phyloP scores from a whole-genome alignment of 768 basidiomycete genomes.

The Hygrocybe punicea region DNA sequence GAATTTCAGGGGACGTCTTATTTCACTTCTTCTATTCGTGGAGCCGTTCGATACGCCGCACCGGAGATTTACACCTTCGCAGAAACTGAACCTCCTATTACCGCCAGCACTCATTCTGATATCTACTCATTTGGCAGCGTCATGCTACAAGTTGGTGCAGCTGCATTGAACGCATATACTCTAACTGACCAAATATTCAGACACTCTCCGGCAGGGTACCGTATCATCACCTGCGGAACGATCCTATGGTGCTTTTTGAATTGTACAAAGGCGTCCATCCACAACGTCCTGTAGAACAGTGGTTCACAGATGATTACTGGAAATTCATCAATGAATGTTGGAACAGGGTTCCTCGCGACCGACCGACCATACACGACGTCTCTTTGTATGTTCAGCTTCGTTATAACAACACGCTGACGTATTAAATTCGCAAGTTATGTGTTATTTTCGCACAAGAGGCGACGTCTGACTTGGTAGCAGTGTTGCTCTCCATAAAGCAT shows the following conservation, averaged over 20 bases:
- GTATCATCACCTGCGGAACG: constrained; percentile 7
- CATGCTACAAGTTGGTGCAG: constrained; percentile 18
- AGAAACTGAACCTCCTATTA: constrained; percentile 11
- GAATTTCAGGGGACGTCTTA: constrained; percentile 20
- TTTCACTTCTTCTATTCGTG: constrained; percentile 26
- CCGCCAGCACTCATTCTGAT: constrained; percentile 22
- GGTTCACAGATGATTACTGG: constrained; percentile 6
- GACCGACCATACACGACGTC: constrained; percentile 6
- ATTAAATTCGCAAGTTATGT: too few relatives aligned
- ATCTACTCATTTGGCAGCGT: constrained; percentile 39
- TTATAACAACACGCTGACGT: neutral
- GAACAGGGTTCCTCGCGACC: neutral
- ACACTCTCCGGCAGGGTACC: constrained; percentile 8
- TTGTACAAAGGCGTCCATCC: constrained; percentile 5
- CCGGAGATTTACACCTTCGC: constrained; percentile 29
- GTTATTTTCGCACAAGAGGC: too few relatives aligned
- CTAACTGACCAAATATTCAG: neutral
- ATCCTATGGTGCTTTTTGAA: constrained; percentile 7
- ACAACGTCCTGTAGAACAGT: constrained; percentile 4
- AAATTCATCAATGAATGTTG: constrained; percentile 9
- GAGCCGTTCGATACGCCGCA: constrained; percentile 35
- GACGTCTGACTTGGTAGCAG: too few relatives aligned
- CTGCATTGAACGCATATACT: neutral
- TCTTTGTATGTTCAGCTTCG: neutral
- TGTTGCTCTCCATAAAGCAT: too few relatives aligned